Conservation (phyloP, 176 grass and related monocot species). For the Pharus latifolius region DNA sequence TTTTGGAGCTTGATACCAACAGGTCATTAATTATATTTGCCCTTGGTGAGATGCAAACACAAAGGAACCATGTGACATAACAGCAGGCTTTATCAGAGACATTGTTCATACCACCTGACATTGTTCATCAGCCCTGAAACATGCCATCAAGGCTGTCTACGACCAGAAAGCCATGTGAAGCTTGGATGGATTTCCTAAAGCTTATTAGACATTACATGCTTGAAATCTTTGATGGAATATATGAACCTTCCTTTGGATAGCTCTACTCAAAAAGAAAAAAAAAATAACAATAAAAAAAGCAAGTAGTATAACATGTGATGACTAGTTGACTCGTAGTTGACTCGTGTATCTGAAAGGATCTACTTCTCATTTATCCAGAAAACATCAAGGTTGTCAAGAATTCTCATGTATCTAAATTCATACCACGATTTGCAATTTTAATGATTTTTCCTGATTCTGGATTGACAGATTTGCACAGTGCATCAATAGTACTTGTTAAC, state of each 20-base stretch:
- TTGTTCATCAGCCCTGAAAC: slow-evolving; percentile 28
- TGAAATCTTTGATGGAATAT: not conserved
- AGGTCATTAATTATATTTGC: slow-evolving; percentile 28
- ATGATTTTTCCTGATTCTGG: not conserved
- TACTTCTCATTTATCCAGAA: too few species aligned
- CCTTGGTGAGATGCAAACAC: slow-evolving; percentile 13
- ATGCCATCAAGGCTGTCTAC: slow-evolving; percentile 43
- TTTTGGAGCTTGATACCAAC: slow-evolving; percentile 25
- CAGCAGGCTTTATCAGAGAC: slow-evolving; percentile 31
- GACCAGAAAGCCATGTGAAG: slow-evolving; percentile 38
- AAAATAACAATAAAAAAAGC: too few species aligned
- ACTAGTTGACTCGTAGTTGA: too few species aligned
- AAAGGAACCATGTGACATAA: slow-evolving; percentile 38
- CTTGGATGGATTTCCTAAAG: slow-evolving; percentile 4
- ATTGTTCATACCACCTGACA: slow-evolving; percentile 24
- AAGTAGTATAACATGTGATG: too few species aligned
- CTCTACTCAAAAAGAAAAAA: too few species aligned
- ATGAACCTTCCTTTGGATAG: too few species aligned
- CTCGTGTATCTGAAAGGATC: not conserved
- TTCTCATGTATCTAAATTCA: too few species aligned
- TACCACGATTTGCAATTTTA: too few species aligned
- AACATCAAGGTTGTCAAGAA: too few species aligned
- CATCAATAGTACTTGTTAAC: not conserved
- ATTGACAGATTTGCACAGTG: not conserved
- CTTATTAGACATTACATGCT: not conserved